Conservation (phyloP, 176 grass and related monocot species). For the Aegilops sharonensis region DNA sequence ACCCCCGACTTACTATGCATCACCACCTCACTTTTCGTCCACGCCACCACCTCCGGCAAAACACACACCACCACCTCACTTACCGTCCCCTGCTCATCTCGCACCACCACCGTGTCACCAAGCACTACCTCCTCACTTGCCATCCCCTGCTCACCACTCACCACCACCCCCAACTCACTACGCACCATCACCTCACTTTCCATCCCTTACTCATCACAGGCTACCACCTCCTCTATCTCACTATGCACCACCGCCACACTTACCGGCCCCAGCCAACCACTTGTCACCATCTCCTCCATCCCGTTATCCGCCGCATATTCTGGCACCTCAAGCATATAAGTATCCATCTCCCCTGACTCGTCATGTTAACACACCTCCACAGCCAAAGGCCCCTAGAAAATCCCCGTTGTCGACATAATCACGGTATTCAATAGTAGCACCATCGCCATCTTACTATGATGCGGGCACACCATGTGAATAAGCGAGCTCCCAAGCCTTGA, state of each 20-base stretch:
- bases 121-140: not conserved
- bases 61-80: not conserved
- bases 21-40: not conserved
- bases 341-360: constrained; percentile 1
- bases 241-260: not conserved
- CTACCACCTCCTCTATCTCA: not conserved
- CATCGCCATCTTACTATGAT: not conserved
- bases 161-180: not conserved
- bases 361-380: not conserved
- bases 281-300: not conserved
- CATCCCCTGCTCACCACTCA: not conserved
- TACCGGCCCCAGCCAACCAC: not conserved
- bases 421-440: not conserved
- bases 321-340: not conserved
- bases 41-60: not conserved
- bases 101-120: not conserved
- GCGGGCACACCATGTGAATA: not conserved
- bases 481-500: not conserved
- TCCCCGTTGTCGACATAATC: not conserved
- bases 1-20: not conserved
- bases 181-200: not conserved
- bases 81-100: too few relatives aligned
- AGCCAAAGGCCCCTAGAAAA: not conserved
- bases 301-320: not conserved
- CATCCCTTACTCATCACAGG: not conserved